phyloP scores from a whole-genome alignment of 2,329 filamentous ascomycete species.

The Bretziella fagacearum region DNA sequence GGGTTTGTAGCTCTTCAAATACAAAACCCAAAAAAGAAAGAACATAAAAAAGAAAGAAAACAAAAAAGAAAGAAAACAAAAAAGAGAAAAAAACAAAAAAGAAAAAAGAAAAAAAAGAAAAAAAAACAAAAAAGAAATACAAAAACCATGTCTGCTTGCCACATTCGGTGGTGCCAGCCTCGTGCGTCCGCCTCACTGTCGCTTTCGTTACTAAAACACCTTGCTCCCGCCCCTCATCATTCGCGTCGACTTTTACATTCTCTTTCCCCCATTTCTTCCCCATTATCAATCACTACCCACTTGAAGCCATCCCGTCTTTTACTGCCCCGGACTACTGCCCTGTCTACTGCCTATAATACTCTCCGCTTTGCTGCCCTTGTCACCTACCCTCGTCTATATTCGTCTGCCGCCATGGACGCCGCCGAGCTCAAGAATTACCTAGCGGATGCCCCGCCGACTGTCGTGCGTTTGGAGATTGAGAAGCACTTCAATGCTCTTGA shows the following conservation, averaged over 20 bases:
- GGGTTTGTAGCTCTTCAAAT: no score
- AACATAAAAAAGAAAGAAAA: no score
- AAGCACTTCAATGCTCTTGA: slow-evolving; percentile 72
- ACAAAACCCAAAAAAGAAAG: no score
- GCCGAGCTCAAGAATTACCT: slow-evolving; percentile 59
- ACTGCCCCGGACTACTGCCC: not conserved
- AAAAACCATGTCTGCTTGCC: slow-evolving; percentile 8
- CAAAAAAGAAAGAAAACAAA: no score
- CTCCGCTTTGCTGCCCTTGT: not conserved
- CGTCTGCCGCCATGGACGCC: slow-evolving; percentile 35
- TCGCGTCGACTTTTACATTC: slow-evolving; percentile 4
- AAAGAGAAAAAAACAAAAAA: not conserved
- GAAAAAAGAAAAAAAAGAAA: not conserved
- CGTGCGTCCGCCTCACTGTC: slow-evolving; percentile 9
- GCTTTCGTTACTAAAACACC: slow-evolving; percentile 7
- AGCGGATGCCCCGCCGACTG: slow-evolving; percentile 74
- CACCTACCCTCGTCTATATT: slow-evolving; percentile 17
- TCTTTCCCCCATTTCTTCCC: slow-evolving; percentile 4
- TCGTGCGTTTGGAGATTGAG: slow-evolving; percentile 78
- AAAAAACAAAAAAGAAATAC: slow-evolving; percentile 1
- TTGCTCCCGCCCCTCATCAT: slow-evolving; percentile 4
- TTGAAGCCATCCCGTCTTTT: not conserved
- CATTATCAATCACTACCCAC: not conserved
- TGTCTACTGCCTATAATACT: not conserved
- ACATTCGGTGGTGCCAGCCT: slow-evolving; percentile 12